Base-by-base conservation (phyloP, 495 filamentous ascomycete species). In the Stereocaulon alpinum region DNA sequence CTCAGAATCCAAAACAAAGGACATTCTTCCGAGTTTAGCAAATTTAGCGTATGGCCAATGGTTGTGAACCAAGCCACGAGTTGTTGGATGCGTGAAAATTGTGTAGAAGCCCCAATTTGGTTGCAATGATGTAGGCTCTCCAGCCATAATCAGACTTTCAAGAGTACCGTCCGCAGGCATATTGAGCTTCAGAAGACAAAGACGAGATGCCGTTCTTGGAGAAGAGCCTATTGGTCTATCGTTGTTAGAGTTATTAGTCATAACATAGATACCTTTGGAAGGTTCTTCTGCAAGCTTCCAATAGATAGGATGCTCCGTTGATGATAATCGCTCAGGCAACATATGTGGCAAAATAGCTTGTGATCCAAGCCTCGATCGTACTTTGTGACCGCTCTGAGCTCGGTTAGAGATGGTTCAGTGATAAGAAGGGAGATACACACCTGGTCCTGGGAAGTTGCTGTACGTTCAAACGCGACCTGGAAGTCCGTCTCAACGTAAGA, bases 401-500 rank as follows among this genome's bases (percentile, higher is more conserved):
- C 29, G 15, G 27, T 40, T 48, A 27, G 24, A 22, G 6, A 30
- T 51, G 27, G 29, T 29, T 37, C 34, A 37, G 47, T 14, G 15
- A n/a, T n/a, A 10, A 9, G 24, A 24, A 51, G 40, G 3, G 27
- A 40, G 4, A 24, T 12, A 15, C 50, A 32, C 4, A 60, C 49
- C 40, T 51, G 47, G 12, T 15, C 22, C 27, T 24, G 29, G 14
- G 17, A 51, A 27, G 37, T 11, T 27, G 48, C 40, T 15, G 17
- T 22, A 10, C 22, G 15, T 45, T 56, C 59, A 45, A 77, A 76
- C 4, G 66, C 72, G 52, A 71, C 56, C 30, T 61, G 66, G 50
- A 77, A 77, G 54, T 71, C 67, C 1, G 74, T 76, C 43, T 72
- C 72, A 53, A 76, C 73, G 60, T 68, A 74, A 52, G 51, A 14